Conservation (phyloP, 108 stramenopile genomes). For the Hondaea fermentalgiana region DNA sequence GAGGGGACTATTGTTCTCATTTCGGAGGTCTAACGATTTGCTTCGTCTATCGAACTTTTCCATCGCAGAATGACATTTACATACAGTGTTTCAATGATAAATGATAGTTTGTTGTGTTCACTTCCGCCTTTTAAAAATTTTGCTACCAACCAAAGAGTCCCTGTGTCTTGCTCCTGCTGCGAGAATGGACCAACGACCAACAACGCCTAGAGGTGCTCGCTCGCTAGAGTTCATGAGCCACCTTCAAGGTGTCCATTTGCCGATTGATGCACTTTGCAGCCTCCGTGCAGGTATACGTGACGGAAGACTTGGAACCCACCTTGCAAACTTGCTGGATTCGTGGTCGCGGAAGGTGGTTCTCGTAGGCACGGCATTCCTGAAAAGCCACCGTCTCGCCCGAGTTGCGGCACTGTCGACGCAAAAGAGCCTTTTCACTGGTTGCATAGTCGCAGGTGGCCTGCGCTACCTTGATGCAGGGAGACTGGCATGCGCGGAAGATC, state of each 20-base stretch:
- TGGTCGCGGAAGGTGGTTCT: neutral
- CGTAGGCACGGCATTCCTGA: neutral
- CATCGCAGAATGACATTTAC: too few relatives aligned
- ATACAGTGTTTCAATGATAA: too few relatives aligned
- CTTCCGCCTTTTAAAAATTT: too few relatives aligned
- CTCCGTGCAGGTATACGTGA: neutral
- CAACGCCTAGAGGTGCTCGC: too few relatives aligned
- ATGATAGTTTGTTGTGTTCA: too few relatives aligned
- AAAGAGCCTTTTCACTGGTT: neutral
- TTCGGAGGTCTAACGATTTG: too few relatives aligned
- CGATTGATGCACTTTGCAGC: neutral
- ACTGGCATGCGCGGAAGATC: neutral
- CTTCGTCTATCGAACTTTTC: too few relatives aligned
- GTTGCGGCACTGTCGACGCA: neutral
- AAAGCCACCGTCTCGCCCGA: neutral
- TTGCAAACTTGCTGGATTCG: constrained; percentile 12
- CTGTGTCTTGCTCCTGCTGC: too few relatives aligned
- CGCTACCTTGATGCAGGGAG: neutral
- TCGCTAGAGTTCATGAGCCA: too few relatives aligned
- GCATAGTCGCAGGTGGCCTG: neutral
- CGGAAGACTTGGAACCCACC: neutral
- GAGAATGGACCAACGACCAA: too few relatives aligned
- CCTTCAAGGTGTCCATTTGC: neutral
- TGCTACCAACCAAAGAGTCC: too few relatives aligned
- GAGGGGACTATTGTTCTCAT: too few relatives aligned